Evolutionary conservation across 495 filamentous ascomycete genomes (phyloP).

Genomic region (Podospora pseudoanserina): DNA sequence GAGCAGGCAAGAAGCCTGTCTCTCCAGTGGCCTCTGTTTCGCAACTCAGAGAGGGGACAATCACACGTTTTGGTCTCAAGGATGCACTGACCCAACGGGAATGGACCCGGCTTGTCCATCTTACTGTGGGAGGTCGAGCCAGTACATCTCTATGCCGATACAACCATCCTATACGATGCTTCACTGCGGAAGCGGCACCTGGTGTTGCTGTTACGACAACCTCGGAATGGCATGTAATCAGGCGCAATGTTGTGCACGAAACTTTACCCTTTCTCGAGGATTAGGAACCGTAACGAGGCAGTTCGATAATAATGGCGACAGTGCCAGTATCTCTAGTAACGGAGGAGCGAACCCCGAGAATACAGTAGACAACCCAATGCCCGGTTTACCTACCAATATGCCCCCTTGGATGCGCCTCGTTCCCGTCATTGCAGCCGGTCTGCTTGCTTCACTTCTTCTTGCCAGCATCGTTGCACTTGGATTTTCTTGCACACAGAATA

Average conservation of each 20-base stretch:
- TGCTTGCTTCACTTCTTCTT: constrained; percentile 17
- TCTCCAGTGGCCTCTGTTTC: constrained; percentile 32
- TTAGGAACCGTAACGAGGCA: constrained; percentile 17
- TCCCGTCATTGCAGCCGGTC: constrained; percentile 12
- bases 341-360: not conserved
- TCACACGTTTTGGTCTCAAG: constrained; percentile 29
- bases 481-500: constrained; percentile 19
- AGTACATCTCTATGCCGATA: constrained; percentile 20
- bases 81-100: constrained; percentile 32
- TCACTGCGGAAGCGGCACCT: constrained; percentile 22
- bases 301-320: constrained; percentile 14
- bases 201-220: constrained; percentile 33
- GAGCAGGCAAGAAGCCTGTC: constrained; percentile 31
- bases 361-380: not conserved
- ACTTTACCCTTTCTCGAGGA: constrained; percentile 25
- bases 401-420: constrained; percentile 12
- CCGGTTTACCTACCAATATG: not conserved
- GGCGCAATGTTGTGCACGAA: constrained; percentile 25
- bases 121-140: constrained; percentile 24
- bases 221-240: constrained; percentile 22
- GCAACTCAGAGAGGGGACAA: constrained; percentile 29
- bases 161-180: constrained; percentile 25
- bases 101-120: constrained; percentile 31
- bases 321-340: not conserved
- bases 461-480: constrained; percentile 14